Evolutionary conservation across 176 grass and related monocot species (phyloP), one percentile per base, ranked within the genome.

Genomic region (Leersia perrieri): DNA sequence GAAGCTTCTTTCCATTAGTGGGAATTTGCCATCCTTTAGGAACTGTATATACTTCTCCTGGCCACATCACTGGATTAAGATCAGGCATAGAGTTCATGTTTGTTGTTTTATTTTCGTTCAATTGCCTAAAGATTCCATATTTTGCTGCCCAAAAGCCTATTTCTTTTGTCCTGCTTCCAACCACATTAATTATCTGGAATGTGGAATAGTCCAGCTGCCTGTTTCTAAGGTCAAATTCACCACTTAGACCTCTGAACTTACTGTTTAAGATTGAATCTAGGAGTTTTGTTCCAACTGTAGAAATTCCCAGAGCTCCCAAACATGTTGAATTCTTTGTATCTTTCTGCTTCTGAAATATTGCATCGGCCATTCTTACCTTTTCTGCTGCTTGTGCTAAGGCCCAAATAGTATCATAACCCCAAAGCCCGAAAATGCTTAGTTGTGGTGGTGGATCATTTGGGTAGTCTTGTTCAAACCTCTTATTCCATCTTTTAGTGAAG

Each of bases 111-210:
- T 47, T 5, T 18, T 80, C 8, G 69, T 70, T 51, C 75, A 80
- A 14, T 22, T 9, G 9, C 9, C 27, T 29, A 58, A 85, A 79
- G 47, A 94, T 29, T 10, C 78, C 88, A 58, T 66, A 26, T 32
- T 53, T 2, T 27, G 29, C 26, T 1, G 75, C 83, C 91, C 91
- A 94, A 35, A 78, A 90, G 16, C 88, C 88, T 13, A 90, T 63
- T 26, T 31, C 33, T 83, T 58, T 70, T 25, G 13, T 2, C 74
- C 64, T 63, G n/a, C 22, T 66, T 28, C 82, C 78, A 1, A 83
- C 47, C 30, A 94, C 60, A 82, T 94, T 94, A 35, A 94, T 86
- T 82, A 94, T 83, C 63, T 75, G 76, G 31, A 93, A 93, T 4
- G 16, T 28, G 1, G 77, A 87, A 33, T 29, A 66, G 33, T 77